Base-by-base conservation (phyloP, 495 filamentous ascomycete species). In the Bacidia gigantensis region DNA sequence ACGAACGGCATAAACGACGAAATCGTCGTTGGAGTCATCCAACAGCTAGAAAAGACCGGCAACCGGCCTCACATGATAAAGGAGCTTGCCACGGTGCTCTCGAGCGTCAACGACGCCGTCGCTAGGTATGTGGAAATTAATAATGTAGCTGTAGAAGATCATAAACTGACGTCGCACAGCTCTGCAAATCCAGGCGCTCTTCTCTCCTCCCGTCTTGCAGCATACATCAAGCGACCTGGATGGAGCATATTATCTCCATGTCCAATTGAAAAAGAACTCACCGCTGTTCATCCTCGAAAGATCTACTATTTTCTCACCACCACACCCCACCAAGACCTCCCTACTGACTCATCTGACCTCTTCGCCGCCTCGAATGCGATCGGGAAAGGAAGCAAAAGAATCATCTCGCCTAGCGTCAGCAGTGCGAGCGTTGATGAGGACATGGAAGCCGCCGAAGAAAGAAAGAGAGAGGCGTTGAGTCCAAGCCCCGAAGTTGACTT, bases 301-400 rank as follows among this genome's bases (percentile, higher is more conserved):
- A 88, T 94, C 49, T 98, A 94, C 69, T 98, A 89, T 66, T 96
- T 86, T 68, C 78, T 98, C 46, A 92, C 87, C 35, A 95, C 86
- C 7, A 80, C 70, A 55, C 80, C 84, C 46, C 86, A 80, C 58
- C 88, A 93, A 65, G 79, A 86, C 43, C 77, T 97, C 22, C 89
- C 89, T 0, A 82, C 87, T 59, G 77, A 79, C 48, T 74, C 79
- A 24, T 76, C 75, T 35, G 75, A 76, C 58, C 64, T 74, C 42
- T 59, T 71, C 45, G 57, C 64, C 61, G 40, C 64, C 56, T 26
- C 69, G 20, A 35, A 72, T 52, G n/a, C 58, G n/a, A 55, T 50
- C 11, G 55, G 54, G 2, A 62, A 62, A 56, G 60, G 60, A 11
- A 68, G 73, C 50, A 74, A 72, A 52, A 66, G 72, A 41, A 83